A percentile compares a stretch with the other conserved stretches of the same genome.
phyloP scores from a whole-genome alignment of 78 protist species.

The Dictyostelium firmibasis region DNA sequence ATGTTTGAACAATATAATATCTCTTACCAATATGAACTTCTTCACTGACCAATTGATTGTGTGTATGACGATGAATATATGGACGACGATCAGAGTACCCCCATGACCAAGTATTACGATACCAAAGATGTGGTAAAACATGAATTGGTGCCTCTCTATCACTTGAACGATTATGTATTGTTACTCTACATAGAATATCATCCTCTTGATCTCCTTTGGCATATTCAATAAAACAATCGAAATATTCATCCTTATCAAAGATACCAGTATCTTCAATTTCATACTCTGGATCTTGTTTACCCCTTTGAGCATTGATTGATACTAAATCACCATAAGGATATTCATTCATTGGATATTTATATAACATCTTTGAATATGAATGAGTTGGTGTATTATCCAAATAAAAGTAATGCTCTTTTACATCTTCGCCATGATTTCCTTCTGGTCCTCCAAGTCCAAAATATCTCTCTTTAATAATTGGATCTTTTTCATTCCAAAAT shows the following conservation, averaged over 20 bases:
- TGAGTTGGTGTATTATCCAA: slow-evolving; percentile 87
- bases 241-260: slow-evolving; percentile 69
- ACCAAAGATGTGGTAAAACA: slow-evolving; percentile 88
- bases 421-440: slow-evolving; percentile 89
- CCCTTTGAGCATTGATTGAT: not conserved
- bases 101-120: slow-evolving; percentile 92
- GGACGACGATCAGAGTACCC: slow-evolving; percentile 55
- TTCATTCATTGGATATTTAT: slow-evolving; percentile 91
- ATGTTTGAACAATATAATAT: slow-evolving; percentile 5
- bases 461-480: slow-evolving; percentile 90
- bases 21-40: slow-evolving; percentile 59
- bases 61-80: not conserved
- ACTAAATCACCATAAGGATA: slow-evolving; percentile 81
- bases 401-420: slow-evolving; percentile 87
- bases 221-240: slow-evolving; percentile 81
- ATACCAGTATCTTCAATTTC: slow-evolving; percentile 87
- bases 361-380: slow-evolving; percentile 82
- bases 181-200: slow-evolving; percentile 72
- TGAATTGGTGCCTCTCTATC: slow-evolving; percentile 32
- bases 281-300: slow-evolving; percentile 79
- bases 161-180: slow-evolving; percentile 63
- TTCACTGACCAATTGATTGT: slow-evolving; percentile 26
- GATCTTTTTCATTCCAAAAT: slow-evolving; percentile 89
- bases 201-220: slow-evolving; percentile 83
- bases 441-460: slow-evolving; percentile 87